Percentiles rank a stretch among this genome's conserved stretches.
Evolutionary conservation across 495 filamentous ascomycete species (phyloP).

Genomic region (Penicillium desertorum): DNA sequence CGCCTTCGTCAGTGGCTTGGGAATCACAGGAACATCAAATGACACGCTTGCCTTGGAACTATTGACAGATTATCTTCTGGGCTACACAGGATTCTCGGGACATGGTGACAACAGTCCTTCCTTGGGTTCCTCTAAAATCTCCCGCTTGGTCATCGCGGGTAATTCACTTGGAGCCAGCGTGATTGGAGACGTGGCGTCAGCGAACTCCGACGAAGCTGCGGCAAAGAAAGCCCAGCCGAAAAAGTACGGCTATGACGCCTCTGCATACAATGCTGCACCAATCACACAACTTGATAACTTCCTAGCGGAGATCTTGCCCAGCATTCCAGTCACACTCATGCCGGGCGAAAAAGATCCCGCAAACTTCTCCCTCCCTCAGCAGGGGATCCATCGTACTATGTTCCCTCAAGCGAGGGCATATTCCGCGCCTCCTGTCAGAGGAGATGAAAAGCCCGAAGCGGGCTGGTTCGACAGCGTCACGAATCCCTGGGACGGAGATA

Average conservation of each 20-base stretch:
- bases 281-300: constrained; percentile 81
- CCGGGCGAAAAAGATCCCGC: constrained; percentile 76
- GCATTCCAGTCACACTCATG: constrained; percentile 76
- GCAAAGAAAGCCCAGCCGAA: constrained; percentile 56
- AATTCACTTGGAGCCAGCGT: constrained; percentile 73
- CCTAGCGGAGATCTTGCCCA: constrained; percentile 74
- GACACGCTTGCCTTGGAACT: constrained; percentile 73
- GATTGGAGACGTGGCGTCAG: constrained; percentile 26
- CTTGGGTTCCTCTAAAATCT: constrained; percentile 61
- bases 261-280: constrained; percentile 79
- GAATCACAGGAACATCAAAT: constrained; percentile 70
- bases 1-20: constrained; percentile 85
- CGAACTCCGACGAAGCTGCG: constrained; percentile 24
- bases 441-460: constrained; percentile 45
- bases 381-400: constrained; percentile 80
- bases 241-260: constrained; percentile 93
- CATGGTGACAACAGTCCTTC: constrained; percentile 46
- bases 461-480: constrained; percentile 88
- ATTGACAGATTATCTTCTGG: constrained; percentile 82
- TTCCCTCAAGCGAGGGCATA: constrained; percentile 73
- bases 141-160: constrained; percentile 84
- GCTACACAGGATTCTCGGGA: constrained; percentile 62
- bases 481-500: constrained; percentile 87
- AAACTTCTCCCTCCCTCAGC: constrained; percentile 76
- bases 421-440: constrained; percentile 49